Evolutionary conservation across 2,329 filamentous ascomycete species (phyloP).

Genomic region (Trichophyton simii): DNA sequence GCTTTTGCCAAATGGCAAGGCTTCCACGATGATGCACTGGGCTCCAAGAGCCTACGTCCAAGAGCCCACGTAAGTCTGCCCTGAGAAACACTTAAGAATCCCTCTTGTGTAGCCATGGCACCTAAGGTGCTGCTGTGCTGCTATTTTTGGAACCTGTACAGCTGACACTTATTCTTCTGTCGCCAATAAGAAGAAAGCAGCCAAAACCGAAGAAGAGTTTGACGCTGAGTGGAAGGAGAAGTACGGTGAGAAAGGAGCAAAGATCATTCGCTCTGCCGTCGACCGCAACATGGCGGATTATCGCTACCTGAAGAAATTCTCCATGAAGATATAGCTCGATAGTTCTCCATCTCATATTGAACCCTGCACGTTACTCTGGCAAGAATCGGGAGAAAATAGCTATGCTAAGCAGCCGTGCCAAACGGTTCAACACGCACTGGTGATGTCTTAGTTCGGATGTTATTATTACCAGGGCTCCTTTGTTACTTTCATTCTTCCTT

Average conservation of each 20-base stretch:
- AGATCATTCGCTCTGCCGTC: conserved; percentile 47
- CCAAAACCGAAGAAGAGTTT: conserved; percentile 41
- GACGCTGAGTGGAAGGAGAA: conserved; percentile 50
- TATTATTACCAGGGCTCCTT: too few species aligned
- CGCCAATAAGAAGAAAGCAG: conserved; percentile 19
- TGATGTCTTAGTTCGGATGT: not conserved
- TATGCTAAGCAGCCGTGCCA: not conserved
- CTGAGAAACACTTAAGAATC: not conserved
- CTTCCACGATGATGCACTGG: conserved; percentile 89
- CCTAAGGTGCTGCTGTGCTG: not conserved
- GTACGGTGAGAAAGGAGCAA: conserved; percentile 47
- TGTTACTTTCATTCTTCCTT: not conserved
- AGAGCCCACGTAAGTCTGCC: conserved; percentile 30
- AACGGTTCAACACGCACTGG: not conserved
- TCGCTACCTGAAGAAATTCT: conserved; percentile 53
- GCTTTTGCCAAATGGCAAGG: conserved; percentile 95
- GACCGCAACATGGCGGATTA: conserved; percentile 49
- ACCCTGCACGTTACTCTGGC: not conserved
- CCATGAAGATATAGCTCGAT: conserved; percentile 37
- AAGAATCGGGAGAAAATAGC: not conserved
- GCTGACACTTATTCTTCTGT: not conserved
- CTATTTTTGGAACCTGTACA: not conserved
- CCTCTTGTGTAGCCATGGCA: not conserved
- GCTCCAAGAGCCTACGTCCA: conserved; percentile 63
- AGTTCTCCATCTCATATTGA: not conserved